Percentiles rank a stretch among this genome's conserved stretches.
These are phyloP conservation scores for Rhipidocladum racemiflorum DNA, from an alignment of 176 grass and related monocot species.

Conservation along the genomic window DNA sequence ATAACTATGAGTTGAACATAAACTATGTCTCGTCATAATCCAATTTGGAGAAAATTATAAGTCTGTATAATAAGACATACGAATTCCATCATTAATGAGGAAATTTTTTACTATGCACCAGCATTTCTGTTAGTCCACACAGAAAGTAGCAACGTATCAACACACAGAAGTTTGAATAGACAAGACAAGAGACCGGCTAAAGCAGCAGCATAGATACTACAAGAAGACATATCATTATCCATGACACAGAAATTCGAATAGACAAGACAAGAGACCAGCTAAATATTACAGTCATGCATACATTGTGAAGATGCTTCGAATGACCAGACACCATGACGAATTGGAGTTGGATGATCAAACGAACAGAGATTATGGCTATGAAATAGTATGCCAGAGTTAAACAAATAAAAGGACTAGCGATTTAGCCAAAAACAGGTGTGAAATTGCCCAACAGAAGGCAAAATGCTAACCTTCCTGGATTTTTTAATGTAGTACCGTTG, in stretches of 20 bases:
- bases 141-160: not conserved
- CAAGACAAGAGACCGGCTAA: not conserved
- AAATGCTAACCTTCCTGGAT: slow-evolving; percentile 78
- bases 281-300: not conserved
- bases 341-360: not conserved
- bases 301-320: not conserved
- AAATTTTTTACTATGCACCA: not conserved
- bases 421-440: not conserved
- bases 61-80: not conserved
- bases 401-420: not conserved
- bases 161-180: not conserved
- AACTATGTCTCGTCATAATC: not conserved
- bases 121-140: not conserved
- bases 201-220: not conserved
- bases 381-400: not conserved
- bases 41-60: not conserved
- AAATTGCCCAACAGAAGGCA: not conserved
- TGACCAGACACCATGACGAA: not conserved
- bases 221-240: not conserved
- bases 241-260: not conserved
- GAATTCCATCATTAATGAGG: not conserved
- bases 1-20: slow-evolving; percentile 1
- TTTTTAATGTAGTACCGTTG: slow-evolving; percentile 89
- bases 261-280: not conserved
- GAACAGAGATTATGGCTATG: not conserved